Evolutionary conservation across 495 filamentous ascomycete genomes (phyloP).

Genomic region (Aspergillus egyptiacus): DNA sequence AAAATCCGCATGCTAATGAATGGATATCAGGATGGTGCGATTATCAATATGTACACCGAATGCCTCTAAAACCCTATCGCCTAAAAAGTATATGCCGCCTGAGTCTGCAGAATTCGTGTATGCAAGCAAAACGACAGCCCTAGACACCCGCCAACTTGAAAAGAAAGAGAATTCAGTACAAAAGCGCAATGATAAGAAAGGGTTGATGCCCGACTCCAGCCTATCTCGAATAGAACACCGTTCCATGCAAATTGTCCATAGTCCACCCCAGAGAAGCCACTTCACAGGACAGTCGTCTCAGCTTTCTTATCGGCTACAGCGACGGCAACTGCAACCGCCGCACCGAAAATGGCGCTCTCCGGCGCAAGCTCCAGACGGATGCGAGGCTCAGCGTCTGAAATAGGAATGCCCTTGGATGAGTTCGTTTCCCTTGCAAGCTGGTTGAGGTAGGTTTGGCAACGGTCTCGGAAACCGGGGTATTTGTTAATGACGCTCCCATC

Average conservation of each 20-base stretch:
- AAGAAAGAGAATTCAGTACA: not conserved
- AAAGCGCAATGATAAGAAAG: not conserved
- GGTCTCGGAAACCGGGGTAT: conserved; percentile 49
- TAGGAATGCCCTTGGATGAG: conserved; percentile 4
- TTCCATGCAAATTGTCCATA: conserved; percentile 12
- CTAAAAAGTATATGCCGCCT: conserved; percentile 15
- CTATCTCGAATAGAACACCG: conserved; percentile 12
- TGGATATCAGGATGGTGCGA: too few species aligned
- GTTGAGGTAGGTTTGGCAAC: conserved; percentile 46
- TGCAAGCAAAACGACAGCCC: conserved; percentile 10
- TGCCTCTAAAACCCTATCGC: conserved; percentile 16
- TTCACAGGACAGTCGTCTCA: conserved; percentile 3
- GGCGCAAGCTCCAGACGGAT: conserved; percentile 44
- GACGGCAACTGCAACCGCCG: conserved; percentile 52
- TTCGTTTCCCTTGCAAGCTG: conserved; percentile 34
- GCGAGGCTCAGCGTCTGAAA: conserved; percentile 17
- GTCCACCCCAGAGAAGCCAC: not conserved
- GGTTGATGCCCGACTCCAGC: not conserved
- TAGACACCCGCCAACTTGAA: not conserved
- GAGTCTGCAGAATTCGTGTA: conserved; percentile 13
- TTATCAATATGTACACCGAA: conserved; percentile 25
- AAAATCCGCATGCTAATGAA: too few species aligned
- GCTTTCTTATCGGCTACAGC: conserved; percentile 30
- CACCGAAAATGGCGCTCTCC: conserved; percentile 52
- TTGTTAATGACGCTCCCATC: conserved; percentile 58